Evolutionary conservation across 495 filamentous ascomycete genomes (phyloP), one percentile per base, ranked within the genome.

Genomic region (Aspergillus sparsus): DNA sequence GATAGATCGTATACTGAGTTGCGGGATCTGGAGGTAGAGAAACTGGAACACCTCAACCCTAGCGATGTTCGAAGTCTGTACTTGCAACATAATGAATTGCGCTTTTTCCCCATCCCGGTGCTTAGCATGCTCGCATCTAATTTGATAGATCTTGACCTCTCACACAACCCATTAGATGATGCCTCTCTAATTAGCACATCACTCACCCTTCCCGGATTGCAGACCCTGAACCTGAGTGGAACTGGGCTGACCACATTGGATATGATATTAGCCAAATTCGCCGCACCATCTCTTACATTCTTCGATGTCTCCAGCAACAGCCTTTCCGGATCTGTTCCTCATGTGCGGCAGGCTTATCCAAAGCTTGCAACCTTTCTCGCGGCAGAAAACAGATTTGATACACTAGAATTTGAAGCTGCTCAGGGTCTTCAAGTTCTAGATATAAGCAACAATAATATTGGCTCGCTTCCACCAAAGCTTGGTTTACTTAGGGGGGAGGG

Each of bases 241-340:
- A 90, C 93, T 64, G 82, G 80, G 33, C 78, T 97, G 58, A 85
- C 82, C 1, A 81, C 83, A 1, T 71, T 96, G 7, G 75, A 80
- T 7, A 83, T 86, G 15, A 71, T 97, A 3, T 73, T 85, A 15
- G 68, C 78, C 3, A 78, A 84, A 57, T 79, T 97, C 11, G 74
- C 79, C 15, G 90, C 92, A 0, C 90, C 92, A 0, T 77, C 77
- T 39, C 80, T 98, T 11, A 81, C 85, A 33, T 85, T 87, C 60
- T 79, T 97, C 0, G 88, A 97, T 70, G 78, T 96, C 21, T 90
- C 88, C 27, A 83, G 84, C 64, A 97, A 97, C 67, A 85, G 87
- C 21, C 76, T 97, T 27, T 80, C 84, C 6, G 80, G 80, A 7
- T 64, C 81, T 4, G 80, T 98, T 10, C 88, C 89, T 0, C 55